These are phyloP conservation scores for Hymenotorrendiella dingleyae DNA, from an alignment of 2,329 filamentous ascomycete genomes.

Conservation along the genomic window DNA sequence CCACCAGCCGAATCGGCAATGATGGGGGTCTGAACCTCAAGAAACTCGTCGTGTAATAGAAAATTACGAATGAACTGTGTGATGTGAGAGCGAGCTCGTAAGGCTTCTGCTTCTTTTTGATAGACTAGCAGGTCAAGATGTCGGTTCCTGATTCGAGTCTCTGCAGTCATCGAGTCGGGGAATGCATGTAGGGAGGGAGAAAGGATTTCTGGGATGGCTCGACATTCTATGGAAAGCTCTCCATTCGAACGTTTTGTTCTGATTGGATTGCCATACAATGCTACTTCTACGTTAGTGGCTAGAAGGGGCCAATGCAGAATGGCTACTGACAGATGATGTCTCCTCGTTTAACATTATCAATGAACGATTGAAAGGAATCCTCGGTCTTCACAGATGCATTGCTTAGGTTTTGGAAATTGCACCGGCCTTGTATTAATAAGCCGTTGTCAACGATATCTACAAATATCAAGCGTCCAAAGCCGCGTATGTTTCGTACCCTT, in stretches of 20 bases:
- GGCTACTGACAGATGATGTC: constrained; percentile 71
- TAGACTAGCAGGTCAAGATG: constrained; percentile 86
- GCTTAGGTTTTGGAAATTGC: constrained; percentile 51
- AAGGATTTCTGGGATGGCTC: constrained; percentile 62
- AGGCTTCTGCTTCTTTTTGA: constrained; percentile 56
- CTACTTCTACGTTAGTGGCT: constrained; percentile 20
- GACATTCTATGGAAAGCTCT: constrained; percentile 68
- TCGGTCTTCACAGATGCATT: background rate
- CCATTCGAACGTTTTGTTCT: constrained; percentile 62
- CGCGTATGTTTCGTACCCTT: constrained; percentile 67
- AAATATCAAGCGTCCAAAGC: constrained; percentile 74
- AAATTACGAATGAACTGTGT: constrained; percentile 69
- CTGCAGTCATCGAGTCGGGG: constrained; percentile 61
- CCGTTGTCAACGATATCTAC: constrained; percentile 72
- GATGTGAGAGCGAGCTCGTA: constrained; percentile 69
- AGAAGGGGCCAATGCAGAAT: constrained; percentile 2
- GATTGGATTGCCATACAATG: constrained; percentile 64
- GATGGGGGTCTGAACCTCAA: constrained; percentile 89
- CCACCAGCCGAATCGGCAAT: constrained; percentile 79
- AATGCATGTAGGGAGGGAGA: constrained; percentile 75
- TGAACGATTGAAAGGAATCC: background rate
- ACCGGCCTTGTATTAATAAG: constrained; percentile 67
- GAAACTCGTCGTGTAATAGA: constrained; percentile 65
- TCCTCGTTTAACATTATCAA: constrained; percentile 56
- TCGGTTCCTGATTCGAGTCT: constrained; percentile 68